Evolutionary conservation across 73 alveolate species (phyloP), one percentile per base, ranked within the genome.

Genomic region (Paramecium tetraurelia): DNA sequence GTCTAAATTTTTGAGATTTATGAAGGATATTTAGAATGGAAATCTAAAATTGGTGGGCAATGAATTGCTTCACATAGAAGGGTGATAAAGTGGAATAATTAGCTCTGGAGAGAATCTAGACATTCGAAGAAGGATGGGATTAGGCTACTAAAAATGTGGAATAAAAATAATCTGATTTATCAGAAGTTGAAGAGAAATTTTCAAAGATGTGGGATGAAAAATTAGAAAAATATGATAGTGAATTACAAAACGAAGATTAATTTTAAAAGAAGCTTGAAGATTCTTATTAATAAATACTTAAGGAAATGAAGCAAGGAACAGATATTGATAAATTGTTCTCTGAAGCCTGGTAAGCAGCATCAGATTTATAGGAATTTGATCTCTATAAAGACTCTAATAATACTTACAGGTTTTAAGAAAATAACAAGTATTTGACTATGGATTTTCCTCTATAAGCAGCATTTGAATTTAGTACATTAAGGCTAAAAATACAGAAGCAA

Each of bases 401-500:
- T 72, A 40, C 59, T 5, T 72, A 72, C 38, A 36, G 59, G 40
- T 72, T 72, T 72, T 72, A 72, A 11, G 84, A 63, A 8, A 63
- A 63, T 22, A 63, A 63, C 5, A 63, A 63, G 9, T 63, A 63
- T 63, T 63, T 63, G 48, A 27, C 6, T 63, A 63, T 63, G 46
- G 84, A 63, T 31, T 63, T 27, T 33, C 84, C 84, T 12, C 7
- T 63, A 27, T 31, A 89, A 24, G 84, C 57, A 29, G 94, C 94
- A 20, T 71, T 71, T 89, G 24, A 57, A 89, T n/a, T 89, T 89
- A 70, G 87, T 89, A 10, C 43, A 77, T 70, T 29, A 46, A 38
- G 94, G 94, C 0, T 70, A 72, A 89, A 89, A 77, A 77, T 29
- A 50, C 84, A 33, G 94, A 89, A 31, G 94, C 94, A 70, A 89